Conservation (phyloP, 129 eudicot species). For the Helichrysum umbraculigerum region DNA sequence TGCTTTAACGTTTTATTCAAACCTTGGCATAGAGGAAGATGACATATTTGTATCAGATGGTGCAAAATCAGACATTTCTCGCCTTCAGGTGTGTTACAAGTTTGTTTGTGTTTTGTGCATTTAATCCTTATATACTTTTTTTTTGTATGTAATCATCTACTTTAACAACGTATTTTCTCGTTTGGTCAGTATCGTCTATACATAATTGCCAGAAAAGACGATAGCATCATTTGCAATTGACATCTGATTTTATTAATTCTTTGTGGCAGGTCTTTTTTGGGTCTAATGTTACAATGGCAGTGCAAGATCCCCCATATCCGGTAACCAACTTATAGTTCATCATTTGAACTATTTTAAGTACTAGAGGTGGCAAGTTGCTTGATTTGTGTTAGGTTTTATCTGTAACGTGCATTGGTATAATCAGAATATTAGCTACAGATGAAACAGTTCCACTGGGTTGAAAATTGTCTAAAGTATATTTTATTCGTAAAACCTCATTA, state of each 20-base stretch:
- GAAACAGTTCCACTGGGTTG: background rate
- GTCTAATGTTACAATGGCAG: conserved; percentile 86
- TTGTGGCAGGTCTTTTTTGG: conserved; percentile 79
- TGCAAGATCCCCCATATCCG: conserved; percentile 96
- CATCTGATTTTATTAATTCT: background rate
- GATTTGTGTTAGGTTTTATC: background rate
- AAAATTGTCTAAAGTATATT: background rate
- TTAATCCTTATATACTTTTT: background rate
- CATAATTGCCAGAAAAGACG: background rate
- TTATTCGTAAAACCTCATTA: background rate
- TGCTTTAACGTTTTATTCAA: no score
- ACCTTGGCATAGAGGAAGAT: no score
- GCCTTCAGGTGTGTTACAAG: conserved; percentile 68
- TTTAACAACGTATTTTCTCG: background rate
- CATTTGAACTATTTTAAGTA: background rate
- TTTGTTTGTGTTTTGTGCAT: conserved; percentile 6
- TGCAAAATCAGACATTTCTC: conserved; percentile 91
- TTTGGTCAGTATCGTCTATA: background rate
- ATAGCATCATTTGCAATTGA: conserved; percentile 5
- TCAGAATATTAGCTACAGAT: background rate
- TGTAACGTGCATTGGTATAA: background rate
- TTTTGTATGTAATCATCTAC: background rate
- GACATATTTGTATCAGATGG: no score
- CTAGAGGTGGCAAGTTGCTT: background rate
- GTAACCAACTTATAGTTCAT: conserved; percentile 39